A percentile compares a stretch with the other conserved stretches of the same genome.
Conservation (phyloP, 2,329 filamentous ascomycete species). For the Endoconidiophora laricicola region DNA sequence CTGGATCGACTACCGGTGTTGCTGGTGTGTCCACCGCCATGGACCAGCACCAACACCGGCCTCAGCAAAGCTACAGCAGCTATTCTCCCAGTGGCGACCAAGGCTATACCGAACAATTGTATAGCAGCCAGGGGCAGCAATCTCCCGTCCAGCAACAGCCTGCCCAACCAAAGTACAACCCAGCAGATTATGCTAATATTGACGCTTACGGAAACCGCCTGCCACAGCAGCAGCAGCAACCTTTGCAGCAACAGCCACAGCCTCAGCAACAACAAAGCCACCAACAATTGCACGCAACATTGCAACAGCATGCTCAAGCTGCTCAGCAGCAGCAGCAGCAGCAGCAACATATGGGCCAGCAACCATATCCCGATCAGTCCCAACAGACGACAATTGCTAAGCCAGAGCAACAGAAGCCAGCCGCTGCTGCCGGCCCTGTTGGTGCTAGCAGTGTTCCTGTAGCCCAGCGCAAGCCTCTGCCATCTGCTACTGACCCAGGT, state of each 20-base stretch:
- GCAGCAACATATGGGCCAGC: constrained; percentile 21
- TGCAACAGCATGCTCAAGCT: constrained; percentile 19
- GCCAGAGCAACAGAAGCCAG: constrained; percentile 18
- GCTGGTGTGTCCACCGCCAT: constrained; percentile 42
- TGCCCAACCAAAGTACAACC: constrained; percentile 55
- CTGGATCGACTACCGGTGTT: constrained; percentile 34
- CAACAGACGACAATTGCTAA: constrained; percentile 21
- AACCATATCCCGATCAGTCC: constrained; percentile 18
- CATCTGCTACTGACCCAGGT: constrained; percentile 53
- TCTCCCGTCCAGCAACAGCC: constrained; percentile 23
- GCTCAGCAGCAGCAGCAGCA: constrained; percentile 17
- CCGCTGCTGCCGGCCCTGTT: constrained; percentile 19
- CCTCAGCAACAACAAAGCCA: constrained; percentile 19
- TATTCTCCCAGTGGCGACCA: constrained; percentile 8
- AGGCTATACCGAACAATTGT: constrained; percentile 13
- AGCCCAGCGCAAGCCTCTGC: constrained; percentile 39
- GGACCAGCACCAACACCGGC: constrained; percentile 25
- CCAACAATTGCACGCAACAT: constrained; percentile 16
- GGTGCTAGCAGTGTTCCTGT: constrained; percentile 9
- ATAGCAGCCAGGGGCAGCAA: constrained; percentile 19
- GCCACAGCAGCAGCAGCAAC: constrained; percentile 21
- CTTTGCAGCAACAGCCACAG: constrained; percentile 21
- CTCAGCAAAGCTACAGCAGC: constrained; percentile 20
- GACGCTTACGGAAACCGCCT: constrained; percentile 29
- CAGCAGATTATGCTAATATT: constrained; percentile 55